phyloP scores from a whole-genome alignment of 2,329 filamentous ascomycete genomes.

The Intubia oerlemansii region DNA sequence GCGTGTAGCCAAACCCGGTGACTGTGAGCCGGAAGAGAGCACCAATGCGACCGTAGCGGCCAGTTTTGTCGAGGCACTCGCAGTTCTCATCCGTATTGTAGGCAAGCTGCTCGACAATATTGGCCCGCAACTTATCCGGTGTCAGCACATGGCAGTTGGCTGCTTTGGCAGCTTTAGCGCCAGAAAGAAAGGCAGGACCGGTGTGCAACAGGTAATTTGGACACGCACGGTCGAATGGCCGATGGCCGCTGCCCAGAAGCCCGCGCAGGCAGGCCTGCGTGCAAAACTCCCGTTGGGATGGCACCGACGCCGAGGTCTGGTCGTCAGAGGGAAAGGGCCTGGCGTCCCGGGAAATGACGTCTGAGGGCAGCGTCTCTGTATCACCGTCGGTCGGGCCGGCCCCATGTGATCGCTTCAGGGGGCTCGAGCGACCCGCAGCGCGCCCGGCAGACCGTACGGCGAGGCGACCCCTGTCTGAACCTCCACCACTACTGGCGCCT shows the following conservation, averaged over 20 bases:
- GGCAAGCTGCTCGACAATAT: background rate
- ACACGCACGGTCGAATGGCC: conserved; percentile 2
- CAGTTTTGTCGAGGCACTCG: background rate
- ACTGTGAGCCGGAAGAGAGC: conserved; percentile 1
- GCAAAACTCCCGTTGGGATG: no score
- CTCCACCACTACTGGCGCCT: background rate
- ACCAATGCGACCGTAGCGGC: conserved; percentile 1
- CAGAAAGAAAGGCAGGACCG: background rate
- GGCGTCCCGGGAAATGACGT: no score
- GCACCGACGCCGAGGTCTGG: no score
- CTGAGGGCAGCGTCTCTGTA: no score
- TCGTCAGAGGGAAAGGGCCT: no score
- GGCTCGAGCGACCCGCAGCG: background rate
- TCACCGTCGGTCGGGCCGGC: background rate
- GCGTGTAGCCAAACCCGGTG: conserved; percentile 2
- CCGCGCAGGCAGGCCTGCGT: conserved; percentile 4
- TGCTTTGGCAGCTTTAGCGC: background rate
- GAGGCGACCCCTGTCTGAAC: background rate
- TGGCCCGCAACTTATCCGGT: background rate
- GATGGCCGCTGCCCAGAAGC: background rate
- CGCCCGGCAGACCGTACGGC: background rate
- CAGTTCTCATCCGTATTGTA: background rate
- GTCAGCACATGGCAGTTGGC: background rate
- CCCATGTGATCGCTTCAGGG: background rate
- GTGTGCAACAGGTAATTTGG: conserved; percentile 2